phyloP scores from a whole-genome alignment of 1,284 basidiomycete species.

The Neonothopanus nambi region DNA sequence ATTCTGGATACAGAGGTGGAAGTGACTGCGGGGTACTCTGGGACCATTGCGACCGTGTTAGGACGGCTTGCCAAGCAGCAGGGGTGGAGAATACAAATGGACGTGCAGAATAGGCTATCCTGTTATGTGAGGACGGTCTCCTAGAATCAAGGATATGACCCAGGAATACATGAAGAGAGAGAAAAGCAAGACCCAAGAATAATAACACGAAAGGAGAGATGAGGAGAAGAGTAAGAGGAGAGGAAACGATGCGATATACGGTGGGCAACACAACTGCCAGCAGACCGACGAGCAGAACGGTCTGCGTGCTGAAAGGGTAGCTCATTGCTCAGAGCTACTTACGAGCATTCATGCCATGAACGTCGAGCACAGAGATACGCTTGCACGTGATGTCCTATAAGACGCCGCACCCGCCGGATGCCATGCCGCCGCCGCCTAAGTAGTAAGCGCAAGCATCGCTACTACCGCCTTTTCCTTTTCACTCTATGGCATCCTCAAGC shows the following conservation, averaged over 20 bases:
- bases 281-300: constrained; percentile 52
- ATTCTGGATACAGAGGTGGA: constrained; percentile 59
- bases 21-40: constrained; percentile 65
- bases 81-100: constrained; percentile 85
- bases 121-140: constrained; percentile 30
- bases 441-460: too few species aligned
- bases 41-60: constrained; percentile 84
- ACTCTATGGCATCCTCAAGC: constrained; percentile 20
- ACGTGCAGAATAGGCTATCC: constrained; percentile 54
- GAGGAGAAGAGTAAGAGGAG: constrained; percentile 64
- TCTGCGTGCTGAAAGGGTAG: constrained; percentile 41
- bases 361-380: not conserved
- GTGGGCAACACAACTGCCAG: constrained; percentile 56
- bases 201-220: constrained; percentile 60
- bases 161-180: constrained; percentile 54
- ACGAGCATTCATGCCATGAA: not conserved
- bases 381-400: not conserved
- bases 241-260: constrained; percentile 55
- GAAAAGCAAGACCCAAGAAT: constrained; percentile 47
- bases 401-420: too few species aligned
- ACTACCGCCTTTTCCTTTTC: not conserved
- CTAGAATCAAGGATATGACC: constrained; percentile 58
- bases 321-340: constrained; percentile 18
- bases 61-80: constrained; percentile 87
- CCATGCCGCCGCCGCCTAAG: too few species aligned